Conservation (phyloP, 306 rosid genomes). For the Pachyrhizus erosus region DNA sequence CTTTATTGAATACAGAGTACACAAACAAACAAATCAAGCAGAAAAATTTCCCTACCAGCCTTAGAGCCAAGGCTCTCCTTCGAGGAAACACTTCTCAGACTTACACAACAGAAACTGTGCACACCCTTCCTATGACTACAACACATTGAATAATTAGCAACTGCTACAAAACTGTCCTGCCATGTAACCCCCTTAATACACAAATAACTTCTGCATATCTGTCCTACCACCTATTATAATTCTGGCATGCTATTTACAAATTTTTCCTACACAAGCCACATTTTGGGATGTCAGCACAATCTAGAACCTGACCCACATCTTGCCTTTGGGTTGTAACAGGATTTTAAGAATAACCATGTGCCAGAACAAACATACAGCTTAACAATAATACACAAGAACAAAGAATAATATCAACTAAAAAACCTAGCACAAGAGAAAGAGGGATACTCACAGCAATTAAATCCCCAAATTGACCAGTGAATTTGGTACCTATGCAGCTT, state of each 20-base stretch:
- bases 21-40: neutral
- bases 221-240: neutral
- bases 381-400: constrained; percentile 31
- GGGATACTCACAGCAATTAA: constrained; percentile 88
- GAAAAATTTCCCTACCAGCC: neutral
- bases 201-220: neutral
- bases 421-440: constrained; percentile 10
- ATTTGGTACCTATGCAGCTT: constrained; percentile 97
- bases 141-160: neutral
- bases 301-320: neutral
- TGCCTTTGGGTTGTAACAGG: neutral
- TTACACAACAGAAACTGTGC: neutral
- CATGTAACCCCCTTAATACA: neutral
- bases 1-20: neutral
- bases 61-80: neutral
- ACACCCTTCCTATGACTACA: neutral
- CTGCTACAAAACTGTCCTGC: neutral
- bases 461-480: constrained; percentile 95
- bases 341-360: constrained; percentile 28
- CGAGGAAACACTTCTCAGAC: neutral
- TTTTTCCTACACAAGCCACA: neutral
- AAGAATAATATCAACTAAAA: neutral
- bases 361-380: constrained; percentile 15
- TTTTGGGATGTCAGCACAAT: neutral
- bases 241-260: neutral